phyloP scores from a whole-genome alignment of 148 eudicot genomes.

The Beta vulgaris region DNA sequence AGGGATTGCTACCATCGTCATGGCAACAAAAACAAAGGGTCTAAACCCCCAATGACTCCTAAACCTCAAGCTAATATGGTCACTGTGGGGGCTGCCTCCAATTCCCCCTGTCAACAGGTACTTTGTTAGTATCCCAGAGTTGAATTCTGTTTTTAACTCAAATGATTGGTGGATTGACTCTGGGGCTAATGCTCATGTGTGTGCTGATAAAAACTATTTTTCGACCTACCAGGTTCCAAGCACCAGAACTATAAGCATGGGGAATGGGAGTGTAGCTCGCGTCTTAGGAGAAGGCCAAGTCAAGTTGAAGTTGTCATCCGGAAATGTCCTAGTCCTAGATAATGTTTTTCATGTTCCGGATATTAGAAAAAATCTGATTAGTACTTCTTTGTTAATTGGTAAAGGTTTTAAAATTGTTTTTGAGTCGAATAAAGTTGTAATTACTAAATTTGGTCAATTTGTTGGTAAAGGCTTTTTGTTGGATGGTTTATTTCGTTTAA shows the following conservation, averaged over 20 bases:
- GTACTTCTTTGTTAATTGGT: neutral
- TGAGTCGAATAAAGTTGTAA: slow-evolving; percentile 14
- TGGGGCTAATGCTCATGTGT: slow-evolving; percentile 13
- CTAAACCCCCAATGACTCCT: neutral
- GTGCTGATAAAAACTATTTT: neutral
- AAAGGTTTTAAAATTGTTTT: slow-evolving; percentile 12
- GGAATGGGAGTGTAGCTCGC: slow-evolving; percentile 5
- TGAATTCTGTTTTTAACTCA: neutral
- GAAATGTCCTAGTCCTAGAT: neutral
- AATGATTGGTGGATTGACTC: slow-evolving; percentile 17
- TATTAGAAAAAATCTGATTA: slow-evolving; percentile 13
- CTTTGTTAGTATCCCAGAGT: neutral
- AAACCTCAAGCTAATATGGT: slow-evolving; percentile 7
- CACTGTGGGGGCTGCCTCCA: neutral
- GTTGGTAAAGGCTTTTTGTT: slow-evolving; percentile 3
- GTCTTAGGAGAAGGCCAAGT: slow-evolving; percentile 19
- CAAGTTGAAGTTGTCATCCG: slow-evolving; percentile 1
- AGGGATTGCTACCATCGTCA: neutral
- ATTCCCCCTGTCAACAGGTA: slow-evolving; percentile 1
- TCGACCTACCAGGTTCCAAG: neutral
- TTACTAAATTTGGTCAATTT: neutral
- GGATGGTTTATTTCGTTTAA: slow-evolving; percentile 13
- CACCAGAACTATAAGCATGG: slow-evolving; percentile 16
- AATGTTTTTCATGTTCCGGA: slow-evolving; percentile 17
- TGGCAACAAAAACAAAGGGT: neutral